These are phyloP conservation scores for Wallacemonas sp. DNA, from an alignment of 208 protist species.

Conservation along the genomic window DNA sequence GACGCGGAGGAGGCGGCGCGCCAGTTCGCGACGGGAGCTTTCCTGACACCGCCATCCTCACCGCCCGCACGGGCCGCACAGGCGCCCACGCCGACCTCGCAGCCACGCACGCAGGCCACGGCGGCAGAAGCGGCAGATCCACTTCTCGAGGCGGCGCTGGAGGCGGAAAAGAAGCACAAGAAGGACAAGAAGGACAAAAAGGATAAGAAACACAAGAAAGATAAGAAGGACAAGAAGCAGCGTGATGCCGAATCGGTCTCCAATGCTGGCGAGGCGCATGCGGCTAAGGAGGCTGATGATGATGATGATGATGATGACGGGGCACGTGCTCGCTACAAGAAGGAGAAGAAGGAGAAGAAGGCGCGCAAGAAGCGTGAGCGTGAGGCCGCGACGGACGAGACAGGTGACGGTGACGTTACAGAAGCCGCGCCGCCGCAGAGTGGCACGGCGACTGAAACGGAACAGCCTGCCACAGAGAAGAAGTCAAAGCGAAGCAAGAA, in stretches of 20 bases:
- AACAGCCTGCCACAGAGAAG: neutral
- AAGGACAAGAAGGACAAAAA: conserved; percentile 16
- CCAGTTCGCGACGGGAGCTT: neutral
- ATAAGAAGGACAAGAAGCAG: neutral
- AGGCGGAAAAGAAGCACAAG: conserved; percentile 3
- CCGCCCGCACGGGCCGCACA: neutral
- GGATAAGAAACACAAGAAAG: neutral
- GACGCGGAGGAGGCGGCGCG: neutral
- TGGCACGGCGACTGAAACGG: too few relatives aligned
- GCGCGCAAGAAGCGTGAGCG: conserved; percentile 5
- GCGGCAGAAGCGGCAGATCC: neutral
- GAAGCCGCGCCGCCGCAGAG: too few relatives aligned
- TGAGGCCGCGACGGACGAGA: neutral
- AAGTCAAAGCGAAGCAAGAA: conserved; percentile 4
- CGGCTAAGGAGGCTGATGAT: neutral
- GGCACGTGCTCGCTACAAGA: neutral
- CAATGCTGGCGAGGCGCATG: too few relatives aligned
- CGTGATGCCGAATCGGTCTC: neutral
- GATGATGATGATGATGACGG: neutral
- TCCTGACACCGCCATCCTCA: neutral
- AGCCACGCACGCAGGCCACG: neutral
- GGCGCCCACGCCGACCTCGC: neutral
- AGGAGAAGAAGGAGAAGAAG: conserved; percentile 11
- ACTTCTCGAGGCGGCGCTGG: neutral
- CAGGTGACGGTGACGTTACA: neutral